Evolutionary conservation across 2,329 filamentous ascomycete genomes (phyloP), one percentile per base, ranked within the genome.

Genomic region (Colletotrichum sansevieriae): DNA sequence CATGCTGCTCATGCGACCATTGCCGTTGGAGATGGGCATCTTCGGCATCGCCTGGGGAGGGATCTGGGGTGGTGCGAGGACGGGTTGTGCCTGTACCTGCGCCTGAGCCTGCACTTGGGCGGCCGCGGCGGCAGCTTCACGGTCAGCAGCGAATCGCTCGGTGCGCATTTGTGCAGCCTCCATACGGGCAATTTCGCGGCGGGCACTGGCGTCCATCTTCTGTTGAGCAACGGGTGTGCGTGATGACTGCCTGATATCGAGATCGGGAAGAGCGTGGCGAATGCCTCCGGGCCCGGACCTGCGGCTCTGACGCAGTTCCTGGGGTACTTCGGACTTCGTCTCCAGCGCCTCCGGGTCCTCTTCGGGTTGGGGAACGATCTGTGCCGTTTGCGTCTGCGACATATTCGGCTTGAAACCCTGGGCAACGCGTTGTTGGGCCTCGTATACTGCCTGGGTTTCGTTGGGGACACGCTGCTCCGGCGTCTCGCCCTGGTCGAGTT

Each of bases 401-500:
- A 49, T 29, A 12, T 62, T 65, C 7, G 65, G 59, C 59, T 71
- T 77, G 51, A 73, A 72, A 4, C 78, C 74, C 9, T 75, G 73
- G 3, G 80, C 79, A 1, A 79, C 82, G 22, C 85, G 83, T 4
- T 75, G 75, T 68, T 84, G 84, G 0, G 86, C 86, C 22, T 88
- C 84, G 8, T 76, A 77, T 0, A 88, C 85, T 1, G 87, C 87
- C 61, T 81, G 80, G 2, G 76, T 77, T 71, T 88, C 86, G 71
- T 90, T 90, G 1, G 77, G 76, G 4, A 77, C 73, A 18, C 83
- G 82, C 2, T 88, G 82, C 0, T 83, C 82, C 0, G 81, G 75
- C 0, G 74, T 75, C 75, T 90, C 88, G 25, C 83, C 85, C 5
- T 79, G 77, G 54, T 90, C 87, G 0, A 89, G 77, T 71, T 90